Percentiles rank a stretch among this genome's conserved stretches.
These are phyloP conservation scores for Papiliotrema flavescens DNA, from an alignment of 1,284 basidiomycete genomes.

Conservation along the genomic window DNA sequence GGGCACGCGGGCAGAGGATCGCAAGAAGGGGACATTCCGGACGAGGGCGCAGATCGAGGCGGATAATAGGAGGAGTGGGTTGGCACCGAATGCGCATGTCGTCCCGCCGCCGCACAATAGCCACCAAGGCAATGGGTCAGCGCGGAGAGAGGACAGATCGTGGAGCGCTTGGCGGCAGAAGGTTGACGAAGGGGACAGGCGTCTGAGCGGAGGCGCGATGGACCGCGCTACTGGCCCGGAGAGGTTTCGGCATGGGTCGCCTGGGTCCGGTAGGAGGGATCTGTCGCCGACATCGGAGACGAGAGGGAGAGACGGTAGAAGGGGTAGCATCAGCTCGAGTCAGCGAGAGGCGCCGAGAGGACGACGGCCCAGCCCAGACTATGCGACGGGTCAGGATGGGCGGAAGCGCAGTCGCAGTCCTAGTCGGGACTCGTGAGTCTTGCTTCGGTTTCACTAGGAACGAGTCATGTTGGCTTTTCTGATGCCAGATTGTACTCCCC, in stretches of 20 bases:
- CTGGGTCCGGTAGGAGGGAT: neutral
- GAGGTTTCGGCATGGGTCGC: neutral
- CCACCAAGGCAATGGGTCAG: neutral
- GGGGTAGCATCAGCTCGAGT: no score
- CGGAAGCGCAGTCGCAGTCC: neutral
- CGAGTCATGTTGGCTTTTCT: neutral
- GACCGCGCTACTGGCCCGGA: neutral
- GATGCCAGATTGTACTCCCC: neutral
- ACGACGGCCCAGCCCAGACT: constrained; percentile 28
- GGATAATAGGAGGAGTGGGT: neutral
- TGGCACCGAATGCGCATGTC: no score
- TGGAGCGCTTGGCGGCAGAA: constrained; percentile 15
- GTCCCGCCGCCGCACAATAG: no score
- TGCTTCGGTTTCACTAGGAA: no score
- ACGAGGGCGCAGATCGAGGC: constrained; percentile 1
- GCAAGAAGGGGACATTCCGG: constrained; percentile 1
- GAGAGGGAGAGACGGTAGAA: neutral
- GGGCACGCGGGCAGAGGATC: neutral
- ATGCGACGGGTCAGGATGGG: constrained; percentile 17
- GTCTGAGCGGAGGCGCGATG: neutral
- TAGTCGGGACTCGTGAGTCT: constrained; percentile 2
- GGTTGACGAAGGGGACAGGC: constrained; percentile 4
- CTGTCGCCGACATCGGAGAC: constrained; percentile 1
- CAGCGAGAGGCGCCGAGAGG: constrained; percentile 7
- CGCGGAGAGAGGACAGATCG: constrained; percentile 6